These are phyloP conservation scores for Diaporthe caulivora DNA, from an alignment of 2,329 filamentous ascomycete genomes.

Conservation along the genomic window DNA sequence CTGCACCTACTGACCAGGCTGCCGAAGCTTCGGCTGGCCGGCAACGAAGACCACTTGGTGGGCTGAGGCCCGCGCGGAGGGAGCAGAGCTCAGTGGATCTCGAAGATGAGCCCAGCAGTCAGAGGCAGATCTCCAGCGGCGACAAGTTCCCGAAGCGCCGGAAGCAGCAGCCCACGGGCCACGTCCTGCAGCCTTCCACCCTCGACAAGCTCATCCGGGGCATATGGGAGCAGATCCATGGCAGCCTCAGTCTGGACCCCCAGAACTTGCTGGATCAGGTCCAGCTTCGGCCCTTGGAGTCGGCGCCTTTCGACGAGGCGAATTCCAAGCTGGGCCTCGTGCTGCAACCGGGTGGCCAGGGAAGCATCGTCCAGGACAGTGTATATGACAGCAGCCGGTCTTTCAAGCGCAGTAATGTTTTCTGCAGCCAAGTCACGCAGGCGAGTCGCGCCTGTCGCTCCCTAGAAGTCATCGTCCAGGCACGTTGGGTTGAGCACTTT, in stretches of 20 bases:
- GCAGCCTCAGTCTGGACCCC: conserved; percentile 46
- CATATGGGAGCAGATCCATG: conserved; percentile 52
- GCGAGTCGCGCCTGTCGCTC: conserved; percentile 66
- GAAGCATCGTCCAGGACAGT: conserved; percentile 19
- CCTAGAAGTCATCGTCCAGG: conserved; percentile 70
- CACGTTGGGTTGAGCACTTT: conserved; percentile 68
- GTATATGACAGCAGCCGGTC: conserved; percentile 35
- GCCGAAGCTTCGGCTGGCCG: conserved; percentile 1
- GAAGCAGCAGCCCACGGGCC: conserved; percentile 23
- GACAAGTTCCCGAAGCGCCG: conserved; percentile 26
- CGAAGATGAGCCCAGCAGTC: conserved; percentile 2
- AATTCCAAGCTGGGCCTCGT: conserved; percentile 20
- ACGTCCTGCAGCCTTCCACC: conserved; percentile 40
- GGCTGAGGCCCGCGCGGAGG: conserved; percentile 5
- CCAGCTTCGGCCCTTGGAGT: conserved; percentile 35
- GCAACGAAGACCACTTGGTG: conserved; percentile 10
- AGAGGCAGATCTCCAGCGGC: conserved; percentile 20
- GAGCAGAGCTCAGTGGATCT: not conserved
- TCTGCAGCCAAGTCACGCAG: conserved; percentile 50
- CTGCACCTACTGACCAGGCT: not conserved
- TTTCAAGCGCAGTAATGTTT: conserved; percentile 49
- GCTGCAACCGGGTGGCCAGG: conserved; percentile 10
- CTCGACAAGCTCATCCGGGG: conserved; percentile 49
- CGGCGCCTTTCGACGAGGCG: not conserved
- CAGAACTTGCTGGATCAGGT: conserved; percentile 47